Evolutionary conservation across 2,329 filamentous ascomycete genomes (phyloP), one percentile per base, ranked within the genome.

Genomic region (Rhynchosporium secalis): DNA sequence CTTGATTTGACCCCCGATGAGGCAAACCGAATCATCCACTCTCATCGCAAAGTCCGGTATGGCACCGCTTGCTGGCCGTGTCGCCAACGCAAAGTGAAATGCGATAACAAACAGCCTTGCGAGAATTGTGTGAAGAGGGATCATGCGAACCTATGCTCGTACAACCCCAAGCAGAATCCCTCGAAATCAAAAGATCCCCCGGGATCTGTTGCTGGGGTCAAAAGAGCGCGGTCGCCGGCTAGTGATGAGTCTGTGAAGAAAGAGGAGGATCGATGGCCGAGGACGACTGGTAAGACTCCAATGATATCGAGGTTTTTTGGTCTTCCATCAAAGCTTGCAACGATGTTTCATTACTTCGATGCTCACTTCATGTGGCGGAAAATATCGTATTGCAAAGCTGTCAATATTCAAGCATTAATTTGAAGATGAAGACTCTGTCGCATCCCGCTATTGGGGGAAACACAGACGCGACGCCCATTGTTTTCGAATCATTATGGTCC

Each of bases 61-160:
- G 86, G 72, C 28, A 73, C 72, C 26, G 66, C 60, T 62, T 88
- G 86, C 70, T 88, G 85, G 85, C 86, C 86, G 12, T 88, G 86
- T 71, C 80, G 86, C 51, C 86, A 88, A 74, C 80, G 86, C 66
- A 88, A 88, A 75, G 86, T 88, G 46, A 88, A 88, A 75, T 88
- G 86, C 73, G 85, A 88, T 76, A 88, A 87, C 74, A 85, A 87
- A 73, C 81, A 86, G 70, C 86, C 86, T 0, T 88, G 86, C 73
- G 85, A 88, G 71, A 88, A 88, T 72, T 88, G 86, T 70, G 81
- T 86, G 70, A 87, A 87, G 76, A 78, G 86, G 60, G 85, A 88
- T 63, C 86, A 88, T 68, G 80, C 85, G 2, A 80, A 83, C 74
- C 77, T 88, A 56, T 88, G 86, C 72, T 87, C 84, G 33, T 88